phyloP scores from a whole-genome alignment of 352 stramenopile species.

The Phytophthora constricta region DNA sequence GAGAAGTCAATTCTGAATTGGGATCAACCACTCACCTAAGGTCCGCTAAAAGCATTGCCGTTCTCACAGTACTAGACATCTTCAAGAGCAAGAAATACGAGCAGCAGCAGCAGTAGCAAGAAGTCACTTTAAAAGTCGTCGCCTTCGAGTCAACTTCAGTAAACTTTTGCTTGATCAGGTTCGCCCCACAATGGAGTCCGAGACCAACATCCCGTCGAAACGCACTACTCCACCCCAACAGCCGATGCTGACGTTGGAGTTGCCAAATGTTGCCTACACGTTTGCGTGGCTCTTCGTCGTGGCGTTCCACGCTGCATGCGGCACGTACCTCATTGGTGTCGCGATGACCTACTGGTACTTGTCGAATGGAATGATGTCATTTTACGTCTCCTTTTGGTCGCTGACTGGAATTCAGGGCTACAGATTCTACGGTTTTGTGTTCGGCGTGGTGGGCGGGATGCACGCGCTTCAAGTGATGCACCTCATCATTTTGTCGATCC shows the following conservation, averaged over 20 bases:
- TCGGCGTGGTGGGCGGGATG: constrained; percentile 32
- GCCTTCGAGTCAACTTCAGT: too few species aligned
- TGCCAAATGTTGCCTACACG: constrained; percentile 2
- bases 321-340: constrained; percentile 27
- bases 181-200: too few species aligned
- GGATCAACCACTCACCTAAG: too few species aligned
- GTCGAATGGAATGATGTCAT: constrained; percentile 26
- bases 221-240: too few species aligned
- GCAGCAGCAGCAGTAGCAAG: too few species aligned
- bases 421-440: constrained; percentile 25
- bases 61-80: too few species aligned
- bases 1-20: too few species aligned
- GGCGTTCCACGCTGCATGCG: constrained; percentile 31
- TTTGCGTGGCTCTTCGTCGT: constrained; percentile 33
- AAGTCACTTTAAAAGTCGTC: too few species aligned
- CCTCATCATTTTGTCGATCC: constrained; percentile 30
- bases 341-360: constrained; percentile 38
- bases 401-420: constrained; percentile 29
- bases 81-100: too few species aligned
- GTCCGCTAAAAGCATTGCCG: too few species aligned
- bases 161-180: too few species aligned
- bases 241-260: constrained; percentile 13
- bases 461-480: constrained; percentile 31
- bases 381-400: constrained; percentile 40
- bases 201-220: too few species aligned